Percentiles rank a stretch among this genome's conserved stretches.
phyloP scores from a whole-genome alignment of 2,329 filamentous ascomycete genomes.

The Fusarium burgessii region DNA sequence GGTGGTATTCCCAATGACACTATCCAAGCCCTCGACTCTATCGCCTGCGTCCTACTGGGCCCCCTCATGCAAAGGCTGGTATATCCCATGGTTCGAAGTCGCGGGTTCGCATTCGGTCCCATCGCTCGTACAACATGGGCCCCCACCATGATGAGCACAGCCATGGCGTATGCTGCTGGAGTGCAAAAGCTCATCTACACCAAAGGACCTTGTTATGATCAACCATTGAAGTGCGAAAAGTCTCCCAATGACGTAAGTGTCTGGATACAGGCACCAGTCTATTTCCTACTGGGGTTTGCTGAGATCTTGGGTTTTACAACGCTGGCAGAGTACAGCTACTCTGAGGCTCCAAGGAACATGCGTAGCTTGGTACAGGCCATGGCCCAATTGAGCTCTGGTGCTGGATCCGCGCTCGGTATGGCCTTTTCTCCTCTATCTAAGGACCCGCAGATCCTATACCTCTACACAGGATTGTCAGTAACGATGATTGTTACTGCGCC shows the following conservation, averaged over 20 bases:
- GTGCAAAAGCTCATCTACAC: constrained; percentile 7
- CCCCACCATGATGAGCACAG: constrained; percentile 1
- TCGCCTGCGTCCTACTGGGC: neutral
- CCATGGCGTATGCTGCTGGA: constrained; percentile 4
- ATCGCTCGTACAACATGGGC: constrained; percentile 6
- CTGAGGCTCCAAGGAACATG: neutral
- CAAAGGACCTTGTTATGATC: neutral
- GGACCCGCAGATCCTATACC: neutral
- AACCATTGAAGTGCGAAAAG: neutral
- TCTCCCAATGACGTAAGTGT: constrained; percentile 4
- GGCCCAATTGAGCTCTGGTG: constrained; percentile 1
- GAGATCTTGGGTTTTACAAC: constrained; percentile 3
- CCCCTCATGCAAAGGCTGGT: constrained; percentile 2
- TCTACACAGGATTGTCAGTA: neutral
- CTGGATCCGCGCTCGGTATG: constrained; percentile 4
- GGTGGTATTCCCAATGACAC: constrained; percentile 8
- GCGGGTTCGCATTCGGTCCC: neutral
- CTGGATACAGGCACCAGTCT: constrained; percentile 2
- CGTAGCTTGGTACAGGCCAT: neutral
- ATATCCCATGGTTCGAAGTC: neutral
- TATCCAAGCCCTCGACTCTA: constrained; percentile 5
- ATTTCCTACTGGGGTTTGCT: neutral
- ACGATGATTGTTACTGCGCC: neutral
- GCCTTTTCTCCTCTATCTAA: neutral
- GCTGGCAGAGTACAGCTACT: constrained; percentile 2